Base-by-base conservation (phyloP, 2,329 filamentous ascomycete species). In the Apiospora marii region DNA sequence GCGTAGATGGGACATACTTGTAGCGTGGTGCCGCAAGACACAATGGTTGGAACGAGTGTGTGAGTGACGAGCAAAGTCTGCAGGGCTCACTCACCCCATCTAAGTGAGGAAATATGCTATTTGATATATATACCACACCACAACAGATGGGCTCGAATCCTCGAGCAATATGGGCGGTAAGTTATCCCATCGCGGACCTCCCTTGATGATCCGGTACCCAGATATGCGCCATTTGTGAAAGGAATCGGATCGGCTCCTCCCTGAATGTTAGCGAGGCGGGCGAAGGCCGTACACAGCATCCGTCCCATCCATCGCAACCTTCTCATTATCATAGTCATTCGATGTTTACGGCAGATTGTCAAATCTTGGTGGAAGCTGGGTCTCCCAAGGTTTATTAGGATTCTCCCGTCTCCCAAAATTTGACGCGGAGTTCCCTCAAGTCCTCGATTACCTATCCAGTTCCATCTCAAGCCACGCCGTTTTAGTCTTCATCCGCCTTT, bases 41-140 rank as follows among this genome's bases (percentile, higher is more conserved):
- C 48, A 46, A 30, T 71, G 30, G 16, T 41, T 37, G 58, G 24
- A 51, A 46, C 30, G 30, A 34, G 51, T 67, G 22, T 6, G 71
- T 74, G 49, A 71, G 69, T 70, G 58, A 64, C 58, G 34, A 64
- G 22, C 58, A 41, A 41, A 22, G 58, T 24, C 58, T 64, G 3
- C 34, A 64, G 58, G 34, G 30, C 58, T n/a, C 22, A 49, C 58
- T 10, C 22, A 49, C 10, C 34, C 16, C 4, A 58, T 30, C 51
- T 16, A 64, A 34, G 10, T n/a, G 16, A 41, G 41, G 19, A 8
- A n/a, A 41, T 6, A n/a, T 14, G 34, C 34, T 3, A 2, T n/a
- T 34, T n/a, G 19, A 10, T 64, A 37, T 64, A 64, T 64, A 64
- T 22, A 4, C 46, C 7, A 49, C 24, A 3, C 10, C 4, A 27